phyloP scores from a whole-genome alignment of 2,329 filamentous ascomycete genomes.

The Trichoderma sp. region DNA sequence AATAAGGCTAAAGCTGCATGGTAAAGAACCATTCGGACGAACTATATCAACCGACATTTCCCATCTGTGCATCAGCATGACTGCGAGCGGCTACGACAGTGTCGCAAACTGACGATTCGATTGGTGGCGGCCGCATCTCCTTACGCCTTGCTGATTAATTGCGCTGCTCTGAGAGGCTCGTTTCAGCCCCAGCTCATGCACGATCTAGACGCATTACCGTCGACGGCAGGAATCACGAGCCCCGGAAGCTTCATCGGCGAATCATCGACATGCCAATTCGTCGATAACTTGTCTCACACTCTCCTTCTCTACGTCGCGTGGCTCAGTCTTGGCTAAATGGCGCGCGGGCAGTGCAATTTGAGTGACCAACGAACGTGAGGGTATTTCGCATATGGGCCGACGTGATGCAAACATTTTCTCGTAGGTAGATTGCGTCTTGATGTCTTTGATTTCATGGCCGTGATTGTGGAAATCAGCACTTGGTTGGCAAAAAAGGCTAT shows the following conservation, averaged over 20 bases:
- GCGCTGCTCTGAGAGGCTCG: constrained; percentile 36
- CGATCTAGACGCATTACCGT: constrained; percentile 3
- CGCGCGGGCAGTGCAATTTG: background rate
- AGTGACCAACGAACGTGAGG: constrained; percentile 17
- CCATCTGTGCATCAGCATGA: background rate
- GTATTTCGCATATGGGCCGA: constrained; percentile 7
- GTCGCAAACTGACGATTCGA: constrained; percentile 1
- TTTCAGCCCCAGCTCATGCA: constrained; percentile 3
- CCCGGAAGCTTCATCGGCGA: background rate
- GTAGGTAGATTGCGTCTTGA: background rate
- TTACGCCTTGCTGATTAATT: constrained; percentile 39
- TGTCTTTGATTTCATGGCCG: background rate
- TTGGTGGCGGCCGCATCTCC: background rate
- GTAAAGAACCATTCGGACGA: background rate
- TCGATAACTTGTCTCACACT: background rate
- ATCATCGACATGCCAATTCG: constrained; percentile 16
- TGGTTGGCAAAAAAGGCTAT: constrained; percentile 1
- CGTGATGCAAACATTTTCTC: constrained; percentile 7
- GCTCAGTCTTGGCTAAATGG: background rate
- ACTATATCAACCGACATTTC: background rate
- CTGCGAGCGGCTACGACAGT: background rate
- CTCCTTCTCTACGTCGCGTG: background rate
- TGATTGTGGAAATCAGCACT: background rate
- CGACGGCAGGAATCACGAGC: background rate
- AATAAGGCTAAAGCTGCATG: constrained; percentile 13